A percentile compares a stretch with the other conserved stretches of the same genome.
phyloP scores from a whole-genome alignment of 768 basidiomycete genomes.

The Xerocomellus amylosporus region DNA sequence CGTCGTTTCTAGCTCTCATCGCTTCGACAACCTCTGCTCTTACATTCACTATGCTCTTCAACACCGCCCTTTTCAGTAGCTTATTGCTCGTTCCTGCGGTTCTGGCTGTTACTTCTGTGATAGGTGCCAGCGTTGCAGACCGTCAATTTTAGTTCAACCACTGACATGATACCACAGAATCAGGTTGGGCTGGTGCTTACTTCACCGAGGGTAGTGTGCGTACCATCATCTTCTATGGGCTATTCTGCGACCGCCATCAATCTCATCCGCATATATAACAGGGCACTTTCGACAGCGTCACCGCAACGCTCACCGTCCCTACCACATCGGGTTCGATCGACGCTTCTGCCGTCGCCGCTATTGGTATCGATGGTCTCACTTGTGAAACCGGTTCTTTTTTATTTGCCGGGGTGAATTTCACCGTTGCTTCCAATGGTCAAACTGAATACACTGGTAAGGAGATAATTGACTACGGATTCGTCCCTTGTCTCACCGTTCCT shows the following conservation, averaged over 20 bases:
- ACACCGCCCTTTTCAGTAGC: background rate
- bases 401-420: background rate
- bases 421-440: background rate
- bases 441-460: background rate
- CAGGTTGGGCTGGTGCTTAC: slow-evolving; percentile 10
- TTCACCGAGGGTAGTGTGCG: background rate
- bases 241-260: background rate
- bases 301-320: slow-evolving; percentile 9
- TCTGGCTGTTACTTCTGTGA: background rate
- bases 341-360: background rate
- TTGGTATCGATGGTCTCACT: slow-evolving; percentile 9
- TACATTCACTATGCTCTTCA: background rate
- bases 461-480: too few species aligned
- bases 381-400: background rate
- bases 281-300: slow-evolving; percentile 6
- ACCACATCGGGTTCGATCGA: background rate
- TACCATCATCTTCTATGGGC: background rate
- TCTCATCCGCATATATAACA: background rate
- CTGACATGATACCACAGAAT: background rate
- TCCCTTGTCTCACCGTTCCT: too few species aligned
- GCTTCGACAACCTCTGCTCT: background rate
- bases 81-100: background rate
- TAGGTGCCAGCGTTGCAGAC: background rate
- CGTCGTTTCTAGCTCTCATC: background rate
- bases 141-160: background rate